Base-by-base conservation (phyloP, 345 rosid genomes). In the Arabis alpina region DNA sequence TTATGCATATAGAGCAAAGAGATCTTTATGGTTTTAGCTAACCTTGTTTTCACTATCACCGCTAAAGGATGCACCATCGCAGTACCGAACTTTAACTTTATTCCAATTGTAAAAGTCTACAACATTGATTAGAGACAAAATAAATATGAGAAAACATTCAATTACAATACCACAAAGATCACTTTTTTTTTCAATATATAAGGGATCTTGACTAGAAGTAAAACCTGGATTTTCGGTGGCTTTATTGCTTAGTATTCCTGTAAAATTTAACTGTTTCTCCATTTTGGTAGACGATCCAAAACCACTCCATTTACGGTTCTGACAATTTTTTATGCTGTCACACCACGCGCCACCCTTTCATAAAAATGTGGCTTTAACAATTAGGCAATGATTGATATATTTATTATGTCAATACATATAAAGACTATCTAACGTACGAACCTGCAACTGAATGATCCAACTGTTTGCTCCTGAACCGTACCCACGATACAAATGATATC, bases 281-380 rank as follows among this genome's bases (percentile, higher is more conserved):
- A 93, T 93, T 73, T 64, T 69, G 49, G 34, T 82, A 3, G 93
- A 84, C 2, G 97, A 93, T 77, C 98, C 96, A 27, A 81, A 86
- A 48, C 84, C 76, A 5, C 84, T 87, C 0, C 66, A 39, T 34
- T 90, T 86, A 83, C 97, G 76, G 23, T 77, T 82, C 68, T 79
- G 66, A 80, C 97, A 88, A 24, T 91, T 76, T 68, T 67, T 30
- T 45, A 88, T 50, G 73, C 87, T 92, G 71, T 88, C 83, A 54
- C 98, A 93, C 98, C 97, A 93, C 44, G 93, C 97, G 69, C 98
- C 98, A 71, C 98, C 97, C 97, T 93, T 74, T 36, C 42, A 49
- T 2, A 53, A 42, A 45, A 52, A 13, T 37, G 11, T 52, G 37
- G 2, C 10, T 13, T 61, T 67, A 10, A 15, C 1, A 8, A 43